Conservation (phyloP, 108 stramenopile genomes). For the Ochromonas danica region DNA sequence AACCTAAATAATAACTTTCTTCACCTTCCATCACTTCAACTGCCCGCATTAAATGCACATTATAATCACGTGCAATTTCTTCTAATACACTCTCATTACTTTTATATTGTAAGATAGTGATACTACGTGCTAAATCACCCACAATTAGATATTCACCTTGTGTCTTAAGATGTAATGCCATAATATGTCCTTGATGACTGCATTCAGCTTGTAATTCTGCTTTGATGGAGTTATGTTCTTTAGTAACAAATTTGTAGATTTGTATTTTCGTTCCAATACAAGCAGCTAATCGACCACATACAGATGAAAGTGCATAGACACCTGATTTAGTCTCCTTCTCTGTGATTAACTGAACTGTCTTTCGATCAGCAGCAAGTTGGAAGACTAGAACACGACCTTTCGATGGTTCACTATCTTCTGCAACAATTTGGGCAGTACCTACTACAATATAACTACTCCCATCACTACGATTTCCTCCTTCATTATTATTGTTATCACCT, state of each 20-base stretch:
- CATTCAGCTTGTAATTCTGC: slow-evolving; percentile 47
- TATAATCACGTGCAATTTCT: slow-evolving; percentile 90
- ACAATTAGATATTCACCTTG: slow-evolving; percentile 76
- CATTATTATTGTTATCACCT: background rate
- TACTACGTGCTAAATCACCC: slow-evolving; percentile 93
- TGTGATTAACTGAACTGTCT: slow-evolving; percentile 42
- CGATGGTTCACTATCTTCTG: slow-evolving; percentile 88
- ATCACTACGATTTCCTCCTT: background rate
- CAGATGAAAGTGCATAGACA: slow-evolving; percentile 49
- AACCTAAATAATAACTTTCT: slow-evolving; percentile 83
- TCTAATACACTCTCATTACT: slow-evolving; percentile 72
- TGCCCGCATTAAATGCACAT: slow-evolving; percentile 88
- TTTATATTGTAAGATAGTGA: slow-evolving; percentile 80
- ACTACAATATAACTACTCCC: slow-evolving; percentile 58
- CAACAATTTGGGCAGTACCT: slow-evolving; percentile 81
- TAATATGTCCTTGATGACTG: slow-evolving; percentile 89
- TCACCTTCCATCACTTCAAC: slow-evolving; percentile 73
- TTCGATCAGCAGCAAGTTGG: slow-evolving; percentile 51
- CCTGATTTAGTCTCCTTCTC: slow-evolving; percentile 56
- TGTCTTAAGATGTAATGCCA: slow-evolving; percentile 79
- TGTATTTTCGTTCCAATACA: slow-evolving; percentile 56
- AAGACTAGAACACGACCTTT: slow-evolving; percentile 83
- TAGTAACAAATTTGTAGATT: slow-evolving; percentile 36
- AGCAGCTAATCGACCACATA: slow-evolving; percentile 56
- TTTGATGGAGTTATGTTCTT: background rate